phyloP scores from a whole-genome alignment of 257 asterid genomes.

The Nicotiana knightiana region DNA sequence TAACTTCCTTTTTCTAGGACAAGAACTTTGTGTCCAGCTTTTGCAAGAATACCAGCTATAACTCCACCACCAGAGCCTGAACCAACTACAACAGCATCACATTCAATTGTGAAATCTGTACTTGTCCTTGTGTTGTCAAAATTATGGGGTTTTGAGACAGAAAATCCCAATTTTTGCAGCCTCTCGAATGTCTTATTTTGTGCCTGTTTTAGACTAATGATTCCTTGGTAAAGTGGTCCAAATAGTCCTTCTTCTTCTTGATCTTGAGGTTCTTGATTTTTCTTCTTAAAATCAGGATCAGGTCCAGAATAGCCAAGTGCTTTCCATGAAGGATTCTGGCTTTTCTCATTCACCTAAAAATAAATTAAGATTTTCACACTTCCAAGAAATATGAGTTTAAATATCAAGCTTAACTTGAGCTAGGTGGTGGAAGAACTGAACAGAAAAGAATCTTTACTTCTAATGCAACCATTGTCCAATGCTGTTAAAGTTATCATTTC shows the following conservation, averaged over 20 bases:
- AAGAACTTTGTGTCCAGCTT: constrained; percentile 67
- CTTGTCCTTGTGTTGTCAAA: background rate
- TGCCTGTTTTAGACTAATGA: constrained; percentile 31
- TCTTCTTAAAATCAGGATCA: constrained; percentile 30
- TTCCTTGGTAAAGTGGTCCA: constrained; percentile 49
- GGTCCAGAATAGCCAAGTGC: constrained; percentile 82
- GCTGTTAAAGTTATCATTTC: too few species aligned
- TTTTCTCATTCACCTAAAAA: constrained; percentile 52
- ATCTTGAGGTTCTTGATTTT: constrained; percentile 2
- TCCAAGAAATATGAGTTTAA: background rate
- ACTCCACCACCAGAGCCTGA: constrained; percentile 96
- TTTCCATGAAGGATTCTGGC: constrained; percentile 62
- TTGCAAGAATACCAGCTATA: constrained; percentile 74
- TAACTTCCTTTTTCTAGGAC: constrained; percentile 82
- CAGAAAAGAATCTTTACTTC: too few species aligned
- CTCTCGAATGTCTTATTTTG: constrained; percentile 16
- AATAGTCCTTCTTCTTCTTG: constrained; percentile 12
- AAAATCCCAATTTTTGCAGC: constrained; percentile 40
- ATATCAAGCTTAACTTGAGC: too few species aligned
- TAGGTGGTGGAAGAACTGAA: too few species aligned
- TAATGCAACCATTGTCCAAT: too few species aligned
- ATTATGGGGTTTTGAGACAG: constrained; percentile 10
- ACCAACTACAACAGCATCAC: constrained; percentile 80
- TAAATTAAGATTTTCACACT: background rate
- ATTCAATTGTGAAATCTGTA: constrained; percentile 35